These are phyloP conservation scores for Termitomyces sp. DNA, from an alignment of 768 basidiomycete species.

Conservation along the genomic window DNA sequence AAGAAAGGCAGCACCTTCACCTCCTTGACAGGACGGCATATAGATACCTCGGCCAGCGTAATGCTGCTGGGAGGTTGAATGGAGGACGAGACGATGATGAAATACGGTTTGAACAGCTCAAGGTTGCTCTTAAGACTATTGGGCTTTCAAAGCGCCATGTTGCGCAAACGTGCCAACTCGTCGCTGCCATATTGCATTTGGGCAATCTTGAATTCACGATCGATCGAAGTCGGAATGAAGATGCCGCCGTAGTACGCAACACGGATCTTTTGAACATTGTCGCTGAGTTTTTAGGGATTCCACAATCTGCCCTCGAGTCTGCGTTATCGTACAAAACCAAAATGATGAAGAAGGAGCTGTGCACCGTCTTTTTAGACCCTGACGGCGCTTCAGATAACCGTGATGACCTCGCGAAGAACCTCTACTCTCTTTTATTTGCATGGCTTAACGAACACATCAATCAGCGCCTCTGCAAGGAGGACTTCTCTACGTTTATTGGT, in stretches of 20 bases:
- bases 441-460: conserved; percentile 98
- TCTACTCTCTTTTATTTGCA: conserved; percentile 91
- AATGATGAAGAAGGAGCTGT: conserved; percentile 93
- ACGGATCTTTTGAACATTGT: conserved; percentile 76
- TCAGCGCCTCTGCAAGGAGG: conserved; percentile 89
- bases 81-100: conserved; percentile 73
- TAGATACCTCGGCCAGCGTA: conserved; percentile 79
- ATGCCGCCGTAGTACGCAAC: conserved; percentile 90
- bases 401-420: conserved; percentile 89
- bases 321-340: conserved; percentile 89
- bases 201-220: conserved; percentile 92
- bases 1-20: conserved; percentile 86
- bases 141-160: conserved; percentile 94
- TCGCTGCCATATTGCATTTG: conserved; percentile 94
- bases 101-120: conserved; percentile 89
- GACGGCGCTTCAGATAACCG: conserved; percentile 91
- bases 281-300: conserved; percentile 88
- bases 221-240: conserved; percentile 80
- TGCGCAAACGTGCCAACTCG: conserved; percentile 90
- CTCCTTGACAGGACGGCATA: conserved; percentile 78
- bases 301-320: conserved; percentile 63
- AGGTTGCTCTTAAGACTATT: conserved; percentile 87
- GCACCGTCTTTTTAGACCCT: conserved; percentile 92
- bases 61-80: conserved; percentile 35
- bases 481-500: conserved; percentile 88